These are phyloP conservation scores for Blechomonas ayalai DNA, from an alignment of 208 protist genomes.

Conservation along the genomic window DNA sequence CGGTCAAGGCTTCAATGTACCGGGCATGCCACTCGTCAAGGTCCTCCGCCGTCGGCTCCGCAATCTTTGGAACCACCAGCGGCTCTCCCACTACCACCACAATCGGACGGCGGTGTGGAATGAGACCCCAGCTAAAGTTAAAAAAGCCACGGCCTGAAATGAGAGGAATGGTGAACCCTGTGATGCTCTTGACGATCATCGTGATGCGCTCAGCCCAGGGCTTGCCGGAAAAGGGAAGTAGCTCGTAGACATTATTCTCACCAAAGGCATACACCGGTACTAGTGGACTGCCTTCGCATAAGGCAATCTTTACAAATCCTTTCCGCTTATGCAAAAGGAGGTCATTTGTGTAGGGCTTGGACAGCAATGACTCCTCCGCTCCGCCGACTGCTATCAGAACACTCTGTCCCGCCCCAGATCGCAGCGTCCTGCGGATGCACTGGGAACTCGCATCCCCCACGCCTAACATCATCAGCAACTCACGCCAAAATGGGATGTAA, in stretches of 20 bases:
- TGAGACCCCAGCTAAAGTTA: slow-evolving; percentile 51
- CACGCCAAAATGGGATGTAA: slow-evolving; percentile 81
- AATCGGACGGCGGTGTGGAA: slow-evolving; percentile 73
- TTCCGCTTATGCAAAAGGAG: slow-evolving; percentile 62
- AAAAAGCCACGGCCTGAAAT: slow-evolving; percentile 76
- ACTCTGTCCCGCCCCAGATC: slow-evolving; percentile 62
- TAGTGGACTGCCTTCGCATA: slow-evolving; percentile 64
- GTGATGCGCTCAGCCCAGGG: slow-evolving; percentile 19
- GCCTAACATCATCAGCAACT: slow-evolving; percentile 52
- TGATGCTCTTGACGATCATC: slow-evolving; percentile 22
- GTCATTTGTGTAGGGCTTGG: slow-evolving; percentile 66
- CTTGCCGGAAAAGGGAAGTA: slow-evolving; percentile 20
- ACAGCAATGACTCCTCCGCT: slow-evolving; percentile 64
- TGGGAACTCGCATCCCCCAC: slow-evolving; percentile 71
- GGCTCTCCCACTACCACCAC: slow-evolving; percentile 77
- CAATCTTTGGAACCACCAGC: slow-evolving; percentile 53
- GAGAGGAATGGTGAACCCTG: slow-evolving; percentile 62
- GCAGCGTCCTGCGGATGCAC: slow-evolving; percentile 64
- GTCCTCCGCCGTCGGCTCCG: slow-evolving; percentile 51
- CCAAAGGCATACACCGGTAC: slow-evolving; percentile 86
- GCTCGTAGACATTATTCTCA: slow-evolving; percentile 80
- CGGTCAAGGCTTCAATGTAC: slow-evolving; percentile 67
- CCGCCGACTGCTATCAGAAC: slow-evolving; percentile 82
- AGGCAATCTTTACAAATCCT: slow-evolving; percentile 82
- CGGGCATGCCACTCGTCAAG: slow-evolving; percentile 60